A percentile compares a stretch with the other conserved stretches of the same genome.
Conservation (phyloP, 768 basidiomycete species). For the Clitopilus hobsonii region DNA sequence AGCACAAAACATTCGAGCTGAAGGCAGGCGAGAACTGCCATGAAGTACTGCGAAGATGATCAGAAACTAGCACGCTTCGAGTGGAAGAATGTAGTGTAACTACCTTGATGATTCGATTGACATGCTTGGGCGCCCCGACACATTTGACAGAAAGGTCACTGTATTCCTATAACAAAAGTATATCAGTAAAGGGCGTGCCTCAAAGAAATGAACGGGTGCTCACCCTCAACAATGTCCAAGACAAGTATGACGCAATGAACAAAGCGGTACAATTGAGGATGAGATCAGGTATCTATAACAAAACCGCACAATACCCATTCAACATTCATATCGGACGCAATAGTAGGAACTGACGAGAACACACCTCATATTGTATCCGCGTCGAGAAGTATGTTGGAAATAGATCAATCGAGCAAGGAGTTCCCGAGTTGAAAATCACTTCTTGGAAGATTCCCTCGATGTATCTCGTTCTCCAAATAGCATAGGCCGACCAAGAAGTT, state of each 20-base stretch:
- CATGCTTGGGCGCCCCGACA: conserved; percentile 46
- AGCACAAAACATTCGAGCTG: conserved; percentile 53
- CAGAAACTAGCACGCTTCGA: background rate
- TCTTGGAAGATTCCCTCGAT: conserved; percentile 28
- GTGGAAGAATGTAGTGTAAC: background rate
- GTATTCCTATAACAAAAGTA: conserved; percentile 29
- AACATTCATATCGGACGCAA: background rate
- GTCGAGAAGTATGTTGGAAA: conserved; percentile 39
- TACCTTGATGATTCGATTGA: conserved; percentile 49
- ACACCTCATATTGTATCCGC: conserved; percentile 39
- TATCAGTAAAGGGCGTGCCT: background rate
- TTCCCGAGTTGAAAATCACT: conserved; percentile 31
- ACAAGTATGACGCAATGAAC: conserved; percentile 35
- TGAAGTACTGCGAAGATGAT: conserved; percentile 36
- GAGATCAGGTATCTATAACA: conserved; percentile 41
- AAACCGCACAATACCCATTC: background rate
- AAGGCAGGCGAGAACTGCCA: conserved; percentile 48
- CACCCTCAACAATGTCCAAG: conserved; percentile 41
- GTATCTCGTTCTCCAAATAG: conserved; percentile 39
- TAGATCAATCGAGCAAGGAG: conserved; percentile 46
- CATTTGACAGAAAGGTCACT: conserved; percentile 42
- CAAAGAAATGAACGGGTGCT: conserved; percentile 1
- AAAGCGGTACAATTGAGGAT: conserved; percentile 40
- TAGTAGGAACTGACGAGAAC: conserved; percentile 1
- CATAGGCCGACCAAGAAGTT: conserved; percentile 48